Base-by-base conservation (phyloP, 495 filamentous ascomycete genomes). In the Daldinia caldariorum region DNA sequence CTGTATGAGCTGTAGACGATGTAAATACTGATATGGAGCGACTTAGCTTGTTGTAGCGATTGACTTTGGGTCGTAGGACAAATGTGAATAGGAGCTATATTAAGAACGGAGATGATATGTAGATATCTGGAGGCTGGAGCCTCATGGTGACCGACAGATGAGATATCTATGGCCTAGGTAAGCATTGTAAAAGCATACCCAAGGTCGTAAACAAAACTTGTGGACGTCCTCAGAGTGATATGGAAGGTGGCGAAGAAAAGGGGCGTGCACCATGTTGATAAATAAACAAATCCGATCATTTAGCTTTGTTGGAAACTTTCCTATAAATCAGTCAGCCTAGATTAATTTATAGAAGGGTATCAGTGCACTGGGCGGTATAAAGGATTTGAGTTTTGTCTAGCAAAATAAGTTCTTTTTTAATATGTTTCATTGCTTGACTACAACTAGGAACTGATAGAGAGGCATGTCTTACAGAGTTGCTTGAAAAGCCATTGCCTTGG, bases 401-500 rank as follows among this genome's bases (percentile, higher is more conserved):
- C 43, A 0, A 16, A 16, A 45, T 7, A 18, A 8, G 2, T n/a
- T 16, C 16, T 16, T 47, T 47, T 47, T 4, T n/a, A 10, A 13
- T 22, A 16, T 8, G 5, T n/a, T 47, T 47, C 10, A 12, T 47
- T 47, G 16, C 16, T 47, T 22, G 43, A 22, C 43, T 47, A 18
- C 18, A 18, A 8, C 20, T 47, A 47, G 16, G 43, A 47, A 22
- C 43, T 47, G 16, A 0, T 47, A 47, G n/a, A 22, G 43, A 20
- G 16, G 32, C 3, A 34, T 34, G 18, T 22, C 43, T 47, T 47
- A 53, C 29, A 13, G 58, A 26, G 56, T 51, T 53, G 45, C 34
- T 26, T 1, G 20, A 63, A 63, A 54, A 12, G 29, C 5, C 51
- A 43, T 63, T 58, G 20, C 51, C n/a, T 6, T 18, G 7, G 32